Percentiles rank a stretch among this genome's conserved stretches.
Evolutionary conservation across 352 stramenopile genomes (phyloP).

Genomic region (Globisporangium barbulae): DNA sequence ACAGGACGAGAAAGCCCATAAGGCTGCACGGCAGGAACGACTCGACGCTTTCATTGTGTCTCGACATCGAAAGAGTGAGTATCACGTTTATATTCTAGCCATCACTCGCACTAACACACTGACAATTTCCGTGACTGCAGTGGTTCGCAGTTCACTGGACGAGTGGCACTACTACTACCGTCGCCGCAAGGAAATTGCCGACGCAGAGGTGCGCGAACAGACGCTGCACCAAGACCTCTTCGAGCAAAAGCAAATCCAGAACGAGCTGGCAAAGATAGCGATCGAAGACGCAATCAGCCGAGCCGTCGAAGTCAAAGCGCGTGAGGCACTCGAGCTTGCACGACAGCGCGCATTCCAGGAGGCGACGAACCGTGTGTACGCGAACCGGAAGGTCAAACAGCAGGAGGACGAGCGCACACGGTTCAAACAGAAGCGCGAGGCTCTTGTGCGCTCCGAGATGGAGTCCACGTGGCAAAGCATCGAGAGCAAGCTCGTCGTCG

Average conservation of each 20-base stretch:
- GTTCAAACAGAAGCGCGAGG: slow-evolving; percentile 33
- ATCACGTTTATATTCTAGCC: neutral
- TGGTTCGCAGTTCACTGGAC: slow-evolving; percentile 19
- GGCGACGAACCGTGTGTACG: slow-evolving; percentile 36
- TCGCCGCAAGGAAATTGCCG: slow-evolving; percentile 35
- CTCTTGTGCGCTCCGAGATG: slow-evolving; percentile 19
- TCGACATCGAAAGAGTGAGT: slow-evolving; percentile 34
- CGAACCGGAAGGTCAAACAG: slow-evolving; percentile 43
- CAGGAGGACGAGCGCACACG: slow-evolving; percentile 50
- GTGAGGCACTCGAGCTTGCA: slow-evolving; percentile 25
- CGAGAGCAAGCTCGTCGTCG: slow-evolving; percentile 28
- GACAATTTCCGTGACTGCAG: slow-evolving; percentile 7
- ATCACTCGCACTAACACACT: too few species aligned
- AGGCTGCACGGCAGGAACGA: slow-evolving; percentile 22
- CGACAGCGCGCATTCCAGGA: slow-evolving; percentile 41
- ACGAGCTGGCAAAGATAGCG: slow-evolving; percentile 35
- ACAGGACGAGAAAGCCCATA: slow-evolving; percentile 30
- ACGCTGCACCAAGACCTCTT: slow-evolving; percentile 38
- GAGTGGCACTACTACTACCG: slow-evolving; percentile 45
- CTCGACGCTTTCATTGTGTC: slow-evolving; percentile 28
- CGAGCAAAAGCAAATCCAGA: slow-evolving; percentile 23
- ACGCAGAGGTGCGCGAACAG: slow-evolving; percentile 35
- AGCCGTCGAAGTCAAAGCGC: slow-evolving; percentile 23
- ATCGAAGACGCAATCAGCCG: slow-evolving; percentile 45
- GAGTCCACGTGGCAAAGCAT: slow-evolving; percentile 48